Base-by-base conservation (phyloP, 176 grass and related monocot genomes). In the Rhynchospora breviuscula region DNA sequence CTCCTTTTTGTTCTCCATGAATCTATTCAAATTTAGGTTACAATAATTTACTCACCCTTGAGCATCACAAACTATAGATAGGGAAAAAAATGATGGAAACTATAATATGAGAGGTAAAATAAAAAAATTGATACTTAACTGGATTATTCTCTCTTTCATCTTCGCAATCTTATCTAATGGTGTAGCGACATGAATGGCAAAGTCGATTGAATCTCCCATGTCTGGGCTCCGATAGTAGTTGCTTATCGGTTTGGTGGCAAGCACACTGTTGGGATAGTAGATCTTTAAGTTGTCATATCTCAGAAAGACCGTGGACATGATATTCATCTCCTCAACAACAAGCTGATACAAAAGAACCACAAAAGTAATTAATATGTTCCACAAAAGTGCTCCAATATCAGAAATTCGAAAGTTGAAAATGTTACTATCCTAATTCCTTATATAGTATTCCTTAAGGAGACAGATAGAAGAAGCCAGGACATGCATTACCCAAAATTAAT, bases 271-370 rank as follows among this genome's bases (percentile, higher is more conserved):
- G 0, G 95, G 92, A 73, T 95, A 98, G 31, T 88, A 93, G 5
- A 98, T 82, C 83, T 98, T 98, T 56, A 93, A 85, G 79, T 98
- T 98, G 85, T 98, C 95, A n/a, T 91, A 95, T 81, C 92, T 85
- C 49, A 98, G 88, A 74, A 98, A 95, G 70, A 95, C 84, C 25
- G 95, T 98, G n/a, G 95, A 90, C 84, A 98, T 62, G 84, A 95
- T 98, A 86, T 95, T 94, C 95, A 98, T 98, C 81, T 98, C 95
- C 87, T 98, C 95, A 14, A 98, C 95, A 68, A 95, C 57, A 86
- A 95, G 81, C 95, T 98, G 82, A 83, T 57, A 73, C 80, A 59
- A 2, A 82, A 85, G 45, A 67, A 18, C 67, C 46, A n/a, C 6
- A 33, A 89, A 6, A 75, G 12, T 70, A 17, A 8, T 47, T 46